Evolutionary conservation across 169 alveolate species (phyloP), one percentile per base, ranked within the genome.

Genomic region (Eimeria necatrix): DNA sequence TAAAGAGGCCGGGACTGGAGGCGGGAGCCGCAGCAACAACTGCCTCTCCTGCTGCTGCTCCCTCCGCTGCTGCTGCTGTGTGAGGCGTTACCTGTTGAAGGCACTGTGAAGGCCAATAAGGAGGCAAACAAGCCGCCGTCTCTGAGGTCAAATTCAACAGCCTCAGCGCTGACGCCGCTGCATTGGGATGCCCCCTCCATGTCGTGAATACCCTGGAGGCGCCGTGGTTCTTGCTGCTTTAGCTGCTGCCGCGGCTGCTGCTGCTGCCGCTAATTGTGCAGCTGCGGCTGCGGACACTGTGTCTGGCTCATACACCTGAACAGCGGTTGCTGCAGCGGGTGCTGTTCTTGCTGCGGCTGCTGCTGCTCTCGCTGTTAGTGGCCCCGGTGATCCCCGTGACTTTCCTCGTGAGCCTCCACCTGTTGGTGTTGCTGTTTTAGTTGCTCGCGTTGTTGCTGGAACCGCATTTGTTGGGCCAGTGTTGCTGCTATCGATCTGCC

Each of bases 161-260:
- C 78, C 78, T 68, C 78, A 68, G 78, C 78, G 32, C 78, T 68
- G 41, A 68, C 78, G 32, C 78, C n/a, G 78, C 78, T 68, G 78
- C 78, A 68, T n/a, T 68, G 78, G n/a, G 78, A 68, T n/a, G n/a
- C 41, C n/a, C 46, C n/a, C 32, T 12, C 46, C 78, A 68, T 68
- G 20, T 10, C 41, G 41, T 32, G 41, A 32, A 32, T 32, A 32
- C 41, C 41, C 41, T 32, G 41, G 41, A 0, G 41, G 41, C 41
- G 41, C 41, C 41, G 41, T 32, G 41, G 41, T 32, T 56, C 68
- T 24, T 68, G 78, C 78, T 68, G 78, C 68, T 56, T 18, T 56
- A 12, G 68, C 68, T 56, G 68, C 68, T 56, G 68, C 68, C 2
- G 68, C 68, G 12, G 68, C 68, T 56, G 68, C 68, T 56, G 68